Conservation (phyloP, 352 stramenopile genomes). For the Phytophthora ramorum region DNA sequence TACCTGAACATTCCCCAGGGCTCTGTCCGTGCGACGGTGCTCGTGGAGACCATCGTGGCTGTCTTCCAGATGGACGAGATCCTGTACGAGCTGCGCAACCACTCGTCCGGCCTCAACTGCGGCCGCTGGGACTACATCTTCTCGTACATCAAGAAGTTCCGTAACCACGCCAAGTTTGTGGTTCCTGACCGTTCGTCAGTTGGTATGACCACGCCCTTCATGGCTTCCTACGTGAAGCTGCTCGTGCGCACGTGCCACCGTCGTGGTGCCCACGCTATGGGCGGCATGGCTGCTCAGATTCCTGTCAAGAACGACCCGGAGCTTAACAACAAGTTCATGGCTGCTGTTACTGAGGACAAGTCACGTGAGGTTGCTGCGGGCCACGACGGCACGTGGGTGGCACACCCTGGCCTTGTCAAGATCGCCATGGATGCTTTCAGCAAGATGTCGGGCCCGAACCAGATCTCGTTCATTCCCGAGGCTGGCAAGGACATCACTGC, state of each 20-base stretch:
- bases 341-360: constrained; percentile 92
- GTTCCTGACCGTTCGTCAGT: constrained; percentile 93
- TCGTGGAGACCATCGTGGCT: constrained; percentile 97
- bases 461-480: constrained; percentile 82
- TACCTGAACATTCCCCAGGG: constrained; percentile 93
- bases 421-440: constrained; percentile 95
- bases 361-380: constrained; percentile 89
- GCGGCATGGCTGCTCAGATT: constrained; percentile 97
- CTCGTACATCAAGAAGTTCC: constrained; percentile 97
- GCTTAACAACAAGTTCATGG: constrained; percentile 91
- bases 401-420: constrained; percentile 94
- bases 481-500: constrained; percentile 64
- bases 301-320: constrained; percentile 93
- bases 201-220: constrained; percentile 95
- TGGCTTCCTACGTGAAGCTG: constrained; percentile 95
- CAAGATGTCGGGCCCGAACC: constrained; percentile 93
- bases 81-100: constrained; percentile 95
- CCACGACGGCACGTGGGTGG: constrained; percentile 97
- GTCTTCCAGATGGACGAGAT: constrained; percentile 98
- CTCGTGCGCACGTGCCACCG: constrained; percentile 96
- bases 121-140: constrained; percentile 98
- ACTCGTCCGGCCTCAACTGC: constrained; percentile 97
- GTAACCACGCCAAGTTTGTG: constrained; percentile 92
- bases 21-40: constrained; percentile 93
- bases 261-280: constrained; percentile 96